A percentile compares a stretch with the other conserved stretches of the same genome.
Evolutionary conservation across 2,329 filamentous ascomycete species (phyloP).

Genomic region (Fusarium oligoseptatum): DNA sequence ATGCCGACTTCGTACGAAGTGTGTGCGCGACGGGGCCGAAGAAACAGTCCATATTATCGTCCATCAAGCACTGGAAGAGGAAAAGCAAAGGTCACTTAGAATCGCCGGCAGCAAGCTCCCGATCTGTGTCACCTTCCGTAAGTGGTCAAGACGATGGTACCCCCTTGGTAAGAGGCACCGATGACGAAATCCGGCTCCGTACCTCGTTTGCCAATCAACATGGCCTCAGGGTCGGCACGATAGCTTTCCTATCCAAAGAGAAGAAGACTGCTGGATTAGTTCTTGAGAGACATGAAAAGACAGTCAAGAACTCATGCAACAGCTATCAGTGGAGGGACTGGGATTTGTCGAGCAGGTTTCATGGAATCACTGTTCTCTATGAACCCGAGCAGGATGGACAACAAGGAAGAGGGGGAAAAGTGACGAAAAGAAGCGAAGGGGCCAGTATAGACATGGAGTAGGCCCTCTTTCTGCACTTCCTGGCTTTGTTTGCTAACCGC

Average conservation of each 20-base stretch:
- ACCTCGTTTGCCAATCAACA: not conserved
- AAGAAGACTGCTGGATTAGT: fast-evolving
- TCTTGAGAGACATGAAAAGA: not conserved
- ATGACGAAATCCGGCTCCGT: not conserved
- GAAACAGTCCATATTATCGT: not conserved
- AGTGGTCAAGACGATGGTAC: not conserved
- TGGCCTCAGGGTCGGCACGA: not conserved
- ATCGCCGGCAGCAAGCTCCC: not conserved
- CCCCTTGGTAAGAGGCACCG: not conserved
- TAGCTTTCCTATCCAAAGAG: not conserved
- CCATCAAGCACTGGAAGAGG: not conserved
- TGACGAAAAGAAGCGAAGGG: not conserved
- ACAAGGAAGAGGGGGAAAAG: not conserved
- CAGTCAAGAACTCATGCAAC: too few species aligned
- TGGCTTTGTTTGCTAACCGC: too few species aligned
- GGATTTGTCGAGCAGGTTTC: not conserved
- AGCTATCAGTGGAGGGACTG: not conserved
- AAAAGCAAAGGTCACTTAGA: not conserved
- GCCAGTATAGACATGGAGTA: not conserved
- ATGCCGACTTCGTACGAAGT: not conserved
- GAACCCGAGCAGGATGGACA: not conserved
- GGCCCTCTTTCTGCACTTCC: too few species aligned
- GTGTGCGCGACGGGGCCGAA: not conserved
- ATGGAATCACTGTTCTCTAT: not conserved
- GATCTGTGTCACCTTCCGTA: not conserved